A percentile compares a stretch with the other conserved stretches of the same genome.
These are phyloP conservation scores for Kodamaea kaohsiungensis DNA, from an alignment of 805 yeast species.

Conservation along the genomic window DNA sequence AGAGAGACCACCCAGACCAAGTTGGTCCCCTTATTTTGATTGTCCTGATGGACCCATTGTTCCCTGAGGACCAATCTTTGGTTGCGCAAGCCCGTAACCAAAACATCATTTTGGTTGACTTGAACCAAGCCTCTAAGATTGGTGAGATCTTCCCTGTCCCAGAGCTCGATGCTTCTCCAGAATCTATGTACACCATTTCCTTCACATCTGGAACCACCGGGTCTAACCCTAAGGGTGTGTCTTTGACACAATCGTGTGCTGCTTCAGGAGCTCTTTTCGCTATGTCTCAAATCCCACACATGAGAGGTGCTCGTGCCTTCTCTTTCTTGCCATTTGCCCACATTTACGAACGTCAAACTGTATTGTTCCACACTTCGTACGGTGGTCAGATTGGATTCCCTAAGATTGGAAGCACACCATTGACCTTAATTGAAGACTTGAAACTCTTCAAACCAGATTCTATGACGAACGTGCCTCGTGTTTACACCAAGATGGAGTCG, in stretches of 20 bases:
- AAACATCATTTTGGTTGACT: constrained; percentile 21
- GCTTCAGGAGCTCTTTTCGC: constrained; percentile 20
- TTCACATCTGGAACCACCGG: constrained; percentile 33
- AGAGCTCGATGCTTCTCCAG: constrained; percentile 18
- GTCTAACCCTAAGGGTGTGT: constrained; percentile 27
- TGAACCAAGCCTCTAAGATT: constrained; percentile 21
- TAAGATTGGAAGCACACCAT: constrained; percentile 22
- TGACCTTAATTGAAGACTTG: constrained; percentile 26
- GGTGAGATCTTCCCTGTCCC: constrained; percentile 23
- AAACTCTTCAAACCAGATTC: constrained; percentile 23
- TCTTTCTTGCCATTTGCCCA: constrained; percentile 40
- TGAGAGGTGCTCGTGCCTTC: constrained; percentile 12
- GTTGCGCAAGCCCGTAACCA: constrained; percentile 34
- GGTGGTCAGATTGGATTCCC: constrained; percentile 31
- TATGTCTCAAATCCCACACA: constrained; percentile 12
- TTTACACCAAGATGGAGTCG: constrained; percentile 27
- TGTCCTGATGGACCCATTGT: constrained; percentile 55
- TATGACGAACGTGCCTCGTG: constrained; percentile 28
- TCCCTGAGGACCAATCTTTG: constrained; percentile 54
- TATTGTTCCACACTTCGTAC: constrained; percentile 20
- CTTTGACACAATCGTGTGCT: constrained; percentile 20
- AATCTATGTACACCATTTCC: constrained; percentile 24
- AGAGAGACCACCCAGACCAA: constrained; percentile 30
- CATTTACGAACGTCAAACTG: constrained; percentile 33
- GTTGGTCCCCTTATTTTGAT: constrained; percentile 49